Conservation (phyloP, 805 yeast species). For the Ogataea thermomethanolica region DNA sequence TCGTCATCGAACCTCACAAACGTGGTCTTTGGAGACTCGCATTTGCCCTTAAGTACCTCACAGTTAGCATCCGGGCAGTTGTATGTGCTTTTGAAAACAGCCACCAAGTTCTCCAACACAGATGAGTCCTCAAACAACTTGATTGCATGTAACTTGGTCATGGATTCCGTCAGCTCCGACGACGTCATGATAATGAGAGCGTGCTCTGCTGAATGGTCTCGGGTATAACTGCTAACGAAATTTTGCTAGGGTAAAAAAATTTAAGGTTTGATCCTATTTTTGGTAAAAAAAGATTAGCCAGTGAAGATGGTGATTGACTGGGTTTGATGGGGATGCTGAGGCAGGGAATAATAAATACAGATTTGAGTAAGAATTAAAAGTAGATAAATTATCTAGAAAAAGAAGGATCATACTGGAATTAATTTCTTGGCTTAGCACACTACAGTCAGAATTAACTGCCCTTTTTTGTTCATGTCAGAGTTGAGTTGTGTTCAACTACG, state of each 20-base stretch:
- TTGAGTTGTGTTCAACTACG: neutral
- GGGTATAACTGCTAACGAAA: neutral
- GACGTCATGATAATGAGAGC: slow-evolving; percentile 12
- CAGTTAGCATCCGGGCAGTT: slow-evolving; percentile 13
- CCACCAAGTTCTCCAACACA: slow-evolving; percentile 16
- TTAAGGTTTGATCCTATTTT: neutral
- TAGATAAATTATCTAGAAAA: slow-evolving; percentile 1
- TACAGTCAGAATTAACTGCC: neutral
- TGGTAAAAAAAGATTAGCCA: neutral
- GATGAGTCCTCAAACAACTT: slow-evolving; percentile 9
- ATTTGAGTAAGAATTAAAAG: neutral
- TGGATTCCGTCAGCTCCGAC: slow-evolving; percentile 17
- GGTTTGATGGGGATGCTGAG: slow-evolving; percentile 3
- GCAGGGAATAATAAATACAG: neutral
- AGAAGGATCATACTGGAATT: neutral
- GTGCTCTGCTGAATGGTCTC: slow-evolving; percentile 3
- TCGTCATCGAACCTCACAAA: slow-evolving; percentile 19
- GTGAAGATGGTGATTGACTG: slow-evolving; percentile 1
- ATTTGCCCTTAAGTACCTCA: slow-evolving; percentile 20
- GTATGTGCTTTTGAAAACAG: slow-evolving; percentile 15
- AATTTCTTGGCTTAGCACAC: slow-evolving; percentile 1
- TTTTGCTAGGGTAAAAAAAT: neutral
- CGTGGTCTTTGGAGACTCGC: slow-evolving; percentile 8
- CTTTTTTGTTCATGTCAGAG: neutral
- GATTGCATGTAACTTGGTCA: slow-evolving; percentile 5